Evolutionary conservation across 2,329 filamentous ascomycete genomes (phyloP), one percentile per base, ranked within the genome.

Genomic region (Sclerotinia minor): DNA sequence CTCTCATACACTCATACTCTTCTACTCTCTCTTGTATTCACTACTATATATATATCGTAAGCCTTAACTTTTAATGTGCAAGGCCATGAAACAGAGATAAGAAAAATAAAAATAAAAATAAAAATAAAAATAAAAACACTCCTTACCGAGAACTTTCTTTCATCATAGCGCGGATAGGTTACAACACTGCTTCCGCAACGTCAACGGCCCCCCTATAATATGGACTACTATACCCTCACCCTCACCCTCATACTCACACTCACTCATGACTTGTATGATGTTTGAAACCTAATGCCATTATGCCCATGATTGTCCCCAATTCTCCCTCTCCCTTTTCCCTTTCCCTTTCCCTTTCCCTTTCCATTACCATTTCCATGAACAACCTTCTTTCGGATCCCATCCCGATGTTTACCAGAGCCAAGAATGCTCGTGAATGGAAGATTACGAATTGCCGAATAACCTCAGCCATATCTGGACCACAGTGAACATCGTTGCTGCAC

Each of bases 121-220:
- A 17, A 32, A 38, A n/a, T 24, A n/a, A 15, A 24, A n/a, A 15
- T 7, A 41, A 17, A 32, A 38, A n/a, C 19, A 35, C 44, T 60
- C 24, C 21, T 60, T 49, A 49, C 58, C 58, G 58, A 49, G 44
- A 60, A 60, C 58, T n/a, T 60, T 38, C 19, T 44, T 35, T 49
- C 44, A 60, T 47, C 44, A 60, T 60, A 60, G 44, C 44, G 44
- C 47, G n/a, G 44, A 13, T 35, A 21, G 38, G 13, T 41, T 26
- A 60, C 54, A 58, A n/a, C 24, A 24, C 17, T 38, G 29, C 29
- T 61, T 50, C 45, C 21, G 59, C 38, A 50, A 61, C 45, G 13
- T 50, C 17, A n/a, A 50, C 21, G 45, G 9, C 21, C 21, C 45
- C 45, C 29, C n/a, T 61, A 61, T 61, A 50, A 50, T 50, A 50